Percentiles rank a stretch among this genome's conserved stretches.
Evolutionary conservation across 2,329 filamentous ascomycete species (phyloP).

Genomic region (Aspergillus quadrilineatus): DNA sequence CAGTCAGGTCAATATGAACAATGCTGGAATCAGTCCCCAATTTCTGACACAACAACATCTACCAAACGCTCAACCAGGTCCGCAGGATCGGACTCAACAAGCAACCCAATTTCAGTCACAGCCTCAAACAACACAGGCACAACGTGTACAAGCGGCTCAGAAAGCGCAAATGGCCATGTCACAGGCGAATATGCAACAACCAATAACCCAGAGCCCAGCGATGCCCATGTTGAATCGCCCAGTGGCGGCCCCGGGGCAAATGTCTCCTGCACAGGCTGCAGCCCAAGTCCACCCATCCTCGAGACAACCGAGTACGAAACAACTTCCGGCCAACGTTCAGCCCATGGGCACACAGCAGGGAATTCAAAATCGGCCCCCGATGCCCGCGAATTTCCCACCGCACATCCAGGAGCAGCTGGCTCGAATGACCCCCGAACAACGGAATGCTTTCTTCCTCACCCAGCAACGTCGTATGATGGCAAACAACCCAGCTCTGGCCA

Average conservation of each 20-base stretch:
- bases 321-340: conserved; percentile 29
- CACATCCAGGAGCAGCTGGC: conserved; percentile 36
- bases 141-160: conserved; percentile 45
- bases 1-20: conserved; percentile 37
- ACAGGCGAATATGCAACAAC: conserved; percentile 41
- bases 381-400: conserved; percentile 37
- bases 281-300: conserved; percentile 37
- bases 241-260: conserved; percentile 38
- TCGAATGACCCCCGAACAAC: conserved; percentile 38
- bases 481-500: conserved; percentile 33
- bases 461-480: conserved; percentile 32
- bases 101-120: conserved; percentile 34
- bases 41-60: conserved; percentile 45
- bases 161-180: conserved; percentile 48
- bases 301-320: conserved; percentile 34
- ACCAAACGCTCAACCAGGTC: conserved; percentile 43
- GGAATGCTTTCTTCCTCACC: conserved; percentile 32
- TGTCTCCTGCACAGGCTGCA: conserved; percentile 37
- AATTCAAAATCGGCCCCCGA: conserved; percentile 35
- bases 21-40: conserved; percentile 40
- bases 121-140: conserved; percentile 40
- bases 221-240: conserved; percentile 48
- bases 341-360: conserved; percentile 27
- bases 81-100: conserved; percentile 45
- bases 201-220: conserved; percentile 40